Evolutionary conservation across 1,139 yeast genomes (phyloP).

Genomic region (Geotrichum klebahnii): DNA sequence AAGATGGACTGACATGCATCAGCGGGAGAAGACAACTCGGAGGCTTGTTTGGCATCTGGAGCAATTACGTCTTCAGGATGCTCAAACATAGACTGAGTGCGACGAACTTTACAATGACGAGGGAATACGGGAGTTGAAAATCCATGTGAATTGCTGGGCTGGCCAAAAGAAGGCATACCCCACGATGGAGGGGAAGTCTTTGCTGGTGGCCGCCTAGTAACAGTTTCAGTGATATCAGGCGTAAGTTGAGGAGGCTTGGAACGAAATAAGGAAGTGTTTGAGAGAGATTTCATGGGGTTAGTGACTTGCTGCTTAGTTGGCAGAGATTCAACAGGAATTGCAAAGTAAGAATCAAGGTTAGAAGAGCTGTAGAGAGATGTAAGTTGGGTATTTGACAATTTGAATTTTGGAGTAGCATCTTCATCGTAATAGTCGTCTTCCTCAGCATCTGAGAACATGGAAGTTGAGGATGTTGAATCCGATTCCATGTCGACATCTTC

Average conservation of each 20-base stretch:
- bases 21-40: constrained; percentile 27
- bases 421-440: constrained; percentile 13
- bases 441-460: constrained; percentile 8
- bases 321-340: constrained; percentile 17
- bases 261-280: constrained; percentile 20
- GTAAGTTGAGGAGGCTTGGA: constrained; percentile 12
- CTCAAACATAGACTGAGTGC: constrained; percentile 67
- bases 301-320: constrained; percentile 11
- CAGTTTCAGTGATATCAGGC: neutral
- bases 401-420: constrained; percentile 3
- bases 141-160: too few species aligned
- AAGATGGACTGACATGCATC: constrained; percentile 18
- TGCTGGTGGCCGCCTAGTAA: constrained; percentile 1
- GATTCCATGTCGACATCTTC: constrained; percentile 16
- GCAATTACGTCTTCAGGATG: constrained; percentile 41
- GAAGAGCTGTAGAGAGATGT: constrained; percentile 17
- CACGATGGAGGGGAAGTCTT: constrained; percentile 10
- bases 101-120: constrained; percentile 44
- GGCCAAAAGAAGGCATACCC: constrained; percentile 18
- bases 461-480: constrained; percentile 8
- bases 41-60: constrained; percentile 30
- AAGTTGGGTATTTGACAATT: neutral
- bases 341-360: constrained; percentile 20
- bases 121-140: constrained; percentile 24
- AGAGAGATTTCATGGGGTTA: constrained; percentile 26